Conservation (phyloP, 345 rosid genomes). For the Eucalyptus tenuipes region DNA sequence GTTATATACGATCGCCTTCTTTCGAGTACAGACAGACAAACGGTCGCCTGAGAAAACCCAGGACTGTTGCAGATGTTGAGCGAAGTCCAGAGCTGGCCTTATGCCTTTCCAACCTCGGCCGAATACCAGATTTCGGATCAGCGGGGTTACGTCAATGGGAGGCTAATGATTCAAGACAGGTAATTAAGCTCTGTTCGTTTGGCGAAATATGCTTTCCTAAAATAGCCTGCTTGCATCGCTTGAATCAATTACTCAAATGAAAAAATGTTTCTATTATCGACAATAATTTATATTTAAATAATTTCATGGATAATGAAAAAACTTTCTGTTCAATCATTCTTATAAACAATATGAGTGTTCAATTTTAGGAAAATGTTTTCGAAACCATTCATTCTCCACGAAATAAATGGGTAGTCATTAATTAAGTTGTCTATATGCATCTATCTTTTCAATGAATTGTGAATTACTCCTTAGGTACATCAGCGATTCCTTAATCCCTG, state of each 20-base stretch:
- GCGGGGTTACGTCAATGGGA: slow-evolving; percentile 54
- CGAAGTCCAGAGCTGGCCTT: slow-evolving; percentile 81
- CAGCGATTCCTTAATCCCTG: slow-evolving; percentile 18
- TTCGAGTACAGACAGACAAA: not conserved
- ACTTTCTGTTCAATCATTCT: no score
- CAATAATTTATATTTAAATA: no score
- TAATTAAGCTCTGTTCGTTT: not conserved
- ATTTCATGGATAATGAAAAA: no score
- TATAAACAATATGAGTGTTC: no score
- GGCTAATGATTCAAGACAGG: slow-evolving; percentile 55
- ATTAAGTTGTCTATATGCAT: not conserved
- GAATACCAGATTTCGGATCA: slow-evolving; percentile 38
- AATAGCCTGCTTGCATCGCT: no score
- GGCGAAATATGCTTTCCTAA: no score
- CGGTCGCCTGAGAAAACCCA: not conserved
- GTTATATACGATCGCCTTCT: not conserved
- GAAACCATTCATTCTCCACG: accelerated
- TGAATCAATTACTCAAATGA: no score
- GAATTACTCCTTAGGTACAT: slow-evolving; percentile 3
- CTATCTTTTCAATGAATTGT: not conserved
- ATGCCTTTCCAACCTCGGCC: slow-evolving; percentile 53
- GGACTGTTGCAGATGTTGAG: slow-evolving; percentile 27
- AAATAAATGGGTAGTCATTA: no score
- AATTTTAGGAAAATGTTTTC: no score
- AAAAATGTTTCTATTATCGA: no score